phyloP scores from a whole-genome alignment of 495 filamentous ascomycete species.

The Aspergillus ellipticus region DNA sequence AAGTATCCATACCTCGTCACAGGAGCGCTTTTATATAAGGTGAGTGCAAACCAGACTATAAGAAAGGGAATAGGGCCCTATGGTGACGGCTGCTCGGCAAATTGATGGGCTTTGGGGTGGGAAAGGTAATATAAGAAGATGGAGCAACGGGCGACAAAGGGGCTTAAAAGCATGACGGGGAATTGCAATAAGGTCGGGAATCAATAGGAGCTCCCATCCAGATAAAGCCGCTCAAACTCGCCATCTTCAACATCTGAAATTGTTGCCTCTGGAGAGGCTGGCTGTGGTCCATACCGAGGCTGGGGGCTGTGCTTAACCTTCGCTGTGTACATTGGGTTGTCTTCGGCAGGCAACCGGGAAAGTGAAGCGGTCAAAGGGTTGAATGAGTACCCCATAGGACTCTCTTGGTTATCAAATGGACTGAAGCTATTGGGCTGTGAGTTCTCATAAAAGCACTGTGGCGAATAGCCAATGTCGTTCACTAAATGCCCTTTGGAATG shows the following conservation, averaged over 20 bases:
- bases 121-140: constrained; percentile 1
- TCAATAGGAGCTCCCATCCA: constrained; percentile 27
- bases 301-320: constrained; percentile 6
- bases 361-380: constrained; percentile 40
- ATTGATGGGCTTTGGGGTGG: not conserved
- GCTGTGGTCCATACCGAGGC: constrained; percentile 12
- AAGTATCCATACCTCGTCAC: not conserved
- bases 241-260: constrained; percentile 30
- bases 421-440: constrained; percentile 29
- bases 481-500: constrained; percentile 27
- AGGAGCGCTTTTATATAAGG: not conserved
- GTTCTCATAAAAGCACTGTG: constrained; percentile 33
- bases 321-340: constrained; percentile 15
- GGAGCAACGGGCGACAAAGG: not conserved
- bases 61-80: not conserved
- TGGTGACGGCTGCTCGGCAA: not conserved
- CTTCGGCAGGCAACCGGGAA: constrained; percentile 14
- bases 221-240: constrained; percentile 32
- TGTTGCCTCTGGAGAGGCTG: constrained; percentile 30
- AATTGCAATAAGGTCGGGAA: not conserved
- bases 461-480: constrained; percentile 24
- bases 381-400: constrained; percentile 25
- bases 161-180: not conserved
- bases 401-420: constrained; percentile 24
- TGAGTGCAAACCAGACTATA: not conserved